Base-by-base conservation (phyloP, 225 moss, liverwort and hornwort genomes). In the Sphagnum contortum region DNA sequence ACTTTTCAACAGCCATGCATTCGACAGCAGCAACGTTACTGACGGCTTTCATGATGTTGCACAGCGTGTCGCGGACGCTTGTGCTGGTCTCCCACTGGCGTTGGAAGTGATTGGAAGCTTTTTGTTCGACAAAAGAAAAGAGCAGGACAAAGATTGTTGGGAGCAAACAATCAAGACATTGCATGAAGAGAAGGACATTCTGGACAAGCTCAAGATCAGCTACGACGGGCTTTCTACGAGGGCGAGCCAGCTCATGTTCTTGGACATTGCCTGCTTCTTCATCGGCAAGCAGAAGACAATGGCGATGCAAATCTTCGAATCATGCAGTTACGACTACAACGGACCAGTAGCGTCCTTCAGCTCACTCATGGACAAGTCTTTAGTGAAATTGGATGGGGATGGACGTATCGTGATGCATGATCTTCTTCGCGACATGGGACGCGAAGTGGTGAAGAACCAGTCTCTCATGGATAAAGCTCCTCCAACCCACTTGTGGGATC, bases 211-310 rank as follows among this genome's bases (percentile, higher is more conserved):
- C 0, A 67, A 69, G 13, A 77, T 81, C 61, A 81, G 81, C 57
- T 81, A 77, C 69, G 1, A 74, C 0, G 77, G 74, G 60, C 64
- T 77, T 0, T 6, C 5, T 3, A 29, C 29, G 0, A 2, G 2
- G 3, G 14, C 50, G 0, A 69, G 77, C n/a, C 74, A 75, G 69
- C 64, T 72, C 65, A 81, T 77, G 77, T 81, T 81, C 64, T 60
- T 77, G 49, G 77, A 81, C 46, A 53, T 81, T 29, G 50, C 70
- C 13, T 81, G 81, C 59, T 69, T 66, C 7, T 70, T 80, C 73
- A 9, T 70, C 8, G 63, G 79, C 3, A 6, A 74, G 5, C 44
- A 58, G 0, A 56, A 74, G 45, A 49, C 59, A 45, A 70, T 66
- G 52, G 77, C 77, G 3, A 56, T 74, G 48, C 68, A 81, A 60